A percentile compares a stretch with the other conserved stretches of the same genome.
Conservation (phyloP, 306 rosid genomes). For the Crotalaria pallida region DNA sequence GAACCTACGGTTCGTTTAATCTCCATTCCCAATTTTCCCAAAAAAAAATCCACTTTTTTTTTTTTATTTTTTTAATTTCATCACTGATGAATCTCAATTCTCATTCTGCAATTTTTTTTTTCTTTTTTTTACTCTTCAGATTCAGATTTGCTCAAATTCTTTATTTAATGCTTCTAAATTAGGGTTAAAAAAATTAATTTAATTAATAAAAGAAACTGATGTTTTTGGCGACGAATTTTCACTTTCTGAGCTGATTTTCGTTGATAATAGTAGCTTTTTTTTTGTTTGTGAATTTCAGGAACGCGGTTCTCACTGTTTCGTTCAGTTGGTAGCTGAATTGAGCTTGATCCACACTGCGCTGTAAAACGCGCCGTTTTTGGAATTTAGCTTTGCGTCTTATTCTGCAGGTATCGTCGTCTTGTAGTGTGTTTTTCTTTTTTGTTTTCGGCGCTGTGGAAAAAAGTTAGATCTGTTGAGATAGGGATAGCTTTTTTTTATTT, state of each 20-base stretch:
- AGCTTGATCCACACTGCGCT: conserved; percentile 18
- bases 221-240: neutral
- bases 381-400: conserved; percentile 17
- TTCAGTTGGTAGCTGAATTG: conserved; percentile 30
- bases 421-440: neutral
- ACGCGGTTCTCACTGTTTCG: conserved; percentile 25
- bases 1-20: conserved; percentile 34
- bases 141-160: neutral
- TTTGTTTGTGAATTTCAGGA: conserved; percentile 29
- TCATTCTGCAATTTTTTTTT: neutral
- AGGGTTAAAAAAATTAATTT: too few species aligned
- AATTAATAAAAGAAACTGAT: too few species aligned
- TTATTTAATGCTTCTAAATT: conserved; percentile 3
- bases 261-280: neutral
- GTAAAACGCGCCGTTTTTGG: conserved; percentile 22
- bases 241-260: neutral
- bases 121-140: neutral
- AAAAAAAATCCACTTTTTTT: neutral
- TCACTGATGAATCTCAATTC: neutral
- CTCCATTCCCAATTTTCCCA: neutral
- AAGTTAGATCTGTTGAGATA: conserved; percentile 15
- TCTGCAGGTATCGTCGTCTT: conserved; percentile 46
- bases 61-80: neutral
- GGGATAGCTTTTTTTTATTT: neutral
- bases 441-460: conserved; percentile 5